Evolutionary conservation across 345 rosid species (phyloP).

Genomic region (Syzygium aqueum): DNA sequence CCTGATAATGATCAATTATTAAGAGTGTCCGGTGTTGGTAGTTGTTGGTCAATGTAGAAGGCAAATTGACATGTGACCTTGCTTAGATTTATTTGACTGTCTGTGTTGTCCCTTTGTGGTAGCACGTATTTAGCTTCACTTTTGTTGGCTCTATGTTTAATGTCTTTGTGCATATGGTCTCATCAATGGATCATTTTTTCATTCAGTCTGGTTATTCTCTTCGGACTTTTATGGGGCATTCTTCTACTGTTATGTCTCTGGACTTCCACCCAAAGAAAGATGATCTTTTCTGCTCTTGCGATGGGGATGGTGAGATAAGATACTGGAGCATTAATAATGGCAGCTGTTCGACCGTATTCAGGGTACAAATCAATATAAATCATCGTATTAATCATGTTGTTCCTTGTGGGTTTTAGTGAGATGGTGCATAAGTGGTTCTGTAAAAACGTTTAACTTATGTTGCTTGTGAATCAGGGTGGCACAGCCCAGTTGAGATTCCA

Average conservation of each 20-base stretch:
- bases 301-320: constrained; percentile 80
- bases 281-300: constrained; percentile 95
- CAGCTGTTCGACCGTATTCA: constrained; percentile 62
- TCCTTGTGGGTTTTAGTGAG: not conserved
- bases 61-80: not conserved
- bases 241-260: constrained; percentile 59
- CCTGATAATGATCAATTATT: not conserved
- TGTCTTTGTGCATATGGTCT: not conserved
- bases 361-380: constrained; percentile 38
- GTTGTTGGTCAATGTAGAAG: not conserved
- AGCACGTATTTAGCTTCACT: not conserved
- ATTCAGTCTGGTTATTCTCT: constrained; percentile 82
- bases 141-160: not conserved
- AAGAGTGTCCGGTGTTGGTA: not conserved
- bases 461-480: constrained; percentile 52
- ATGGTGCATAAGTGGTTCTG: not conserved
- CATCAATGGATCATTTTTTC: not conserved
- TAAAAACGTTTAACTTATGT: not conserved
- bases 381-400: not conserved
- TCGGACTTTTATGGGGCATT: constrained; percentile 79
- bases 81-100: not conserved
- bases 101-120: not conserved
- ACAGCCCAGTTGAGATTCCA: constrained; percentile 84
- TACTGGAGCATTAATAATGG: constrained; percentile 93
- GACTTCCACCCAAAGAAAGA: constrained; percentile 92